Conservation (phyloP, 1,139 yeast species). For the Eremothecium gossypii region DNA sequence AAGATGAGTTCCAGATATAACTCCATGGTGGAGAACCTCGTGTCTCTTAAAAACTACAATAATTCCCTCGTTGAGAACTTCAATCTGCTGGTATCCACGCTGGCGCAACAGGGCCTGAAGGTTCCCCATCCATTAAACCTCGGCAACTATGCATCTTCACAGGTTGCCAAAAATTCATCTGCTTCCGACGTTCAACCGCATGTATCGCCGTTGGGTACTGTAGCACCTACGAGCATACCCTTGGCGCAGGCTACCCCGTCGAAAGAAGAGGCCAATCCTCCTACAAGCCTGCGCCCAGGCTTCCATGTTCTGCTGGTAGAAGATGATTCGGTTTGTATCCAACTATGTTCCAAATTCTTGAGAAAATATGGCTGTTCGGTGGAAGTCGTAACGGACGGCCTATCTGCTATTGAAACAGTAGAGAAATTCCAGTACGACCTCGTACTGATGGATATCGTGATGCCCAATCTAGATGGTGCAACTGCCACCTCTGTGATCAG, state of each 20-base stretch:
- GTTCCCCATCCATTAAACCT: slow-evolving; percentile 46
- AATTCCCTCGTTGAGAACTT: slow-evolving; percentile 49
- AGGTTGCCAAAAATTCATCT: slow-evolving; percentile 31
- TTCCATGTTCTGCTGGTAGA: slow-evolving; percentile 76
- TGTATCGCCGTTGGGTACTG: background rate
- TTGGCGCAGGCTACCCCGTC: slow-evolving; percentile 14
- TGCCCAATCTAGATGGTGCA: slow-evolving; percentile 93
- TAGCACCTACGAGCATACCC: slow-evolving; percentile 9
- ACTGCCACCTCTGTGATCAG: slow-evolving; percentile 83
- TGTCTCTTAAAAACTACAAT: slow-evolving; percentile 46
- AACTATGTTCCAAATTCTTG: slow-evolving; percentile 66
- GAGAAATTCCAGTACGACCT: slow-evolving; percentile 71
- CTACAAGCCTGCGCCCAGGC: slow-evolving; percentile 27
- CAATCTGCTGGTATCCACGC: slow-evolving; percentile 39
- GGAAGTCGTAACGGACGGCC: slow-evolving; percentile 86
- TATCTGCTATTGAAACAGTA: slow-evolving; percentile 74
- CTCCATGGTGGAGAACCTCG: slow-evolving; percentile 51
- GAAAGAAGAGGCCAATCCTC: slow-evolving; percentile 7
- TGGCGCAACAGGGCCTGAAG: slow-evolving; percentile 53
- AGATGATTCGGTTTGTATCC: slow-evolving; percentile 79
- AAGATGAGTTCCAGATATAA: slow-evolving; percentile 49
- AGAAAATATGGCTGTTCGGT: slow-evolving; percentile 87
- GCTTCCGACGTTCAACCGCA: background rate
- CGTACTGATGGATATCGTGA: slow-evolving; percentile 86
- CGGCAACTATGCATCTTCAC: background rate